Evolutionary conservation across 805 yeast species (phyloP), one percentile per base, ranked within the genome.

Genomic region (Ogataea angusta): DNA sequence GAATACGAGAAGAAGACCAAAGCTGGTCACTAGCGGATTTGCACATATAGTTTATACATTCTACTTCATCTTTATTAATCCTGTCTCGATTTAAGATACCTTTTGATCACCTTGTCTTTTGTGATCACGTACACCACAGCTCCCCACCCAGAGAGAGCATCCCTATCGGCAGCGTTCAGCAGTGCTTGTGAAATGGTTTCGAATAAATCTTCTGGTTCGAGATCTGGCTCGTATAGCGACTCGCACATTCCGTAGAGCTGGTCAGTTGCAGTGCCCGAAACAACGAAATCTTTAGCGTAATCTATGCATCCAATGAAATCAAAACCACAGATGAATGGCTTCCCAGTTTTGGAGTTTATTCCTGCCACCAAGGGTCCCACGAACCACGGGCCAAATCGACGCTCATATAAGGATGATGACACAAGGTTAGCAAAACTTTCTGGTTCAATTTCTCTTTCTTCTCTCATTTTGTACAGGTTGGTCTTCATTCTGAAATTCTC

Each of bases 161-260:
- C 99, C 73, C 99, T 85, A 66, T 93, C 99, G 26, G 85, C 95
- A 14, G 96, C 98, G 62, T 85, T 88, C 70, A 93, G 70, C 45
- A 93, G 70, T 1, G 97, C 91, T 67, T 93, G 99, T 53, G 95
- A 81, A 51, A 89, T 85, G 29, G 98, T 91, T 66, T 93, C 98
- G 60, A 93, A 93, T 53, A 93, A 71, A 64, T 93, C 96, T 52
- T 93, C 98, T 5, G 98, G 89, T 62, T 80, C 97, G 53, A 95
- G 72, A 57, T 85, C 71, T 30, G 98, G 97, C 67, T 93, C 98
- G 66, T 89, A 95, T 44, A 93, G 72, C 10, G 95, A 77, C 69
- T 93, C 99, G 68, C 99, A 95, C 97, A 93, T 91, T 64, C 99
- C 99, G 60, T 83, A 93, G 43, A 93, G 72, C 69, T 93, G 99